Conservation (phyloP, 2,329 filamentous ascomycete species). For the Orbilia brochopaga region DNA sequence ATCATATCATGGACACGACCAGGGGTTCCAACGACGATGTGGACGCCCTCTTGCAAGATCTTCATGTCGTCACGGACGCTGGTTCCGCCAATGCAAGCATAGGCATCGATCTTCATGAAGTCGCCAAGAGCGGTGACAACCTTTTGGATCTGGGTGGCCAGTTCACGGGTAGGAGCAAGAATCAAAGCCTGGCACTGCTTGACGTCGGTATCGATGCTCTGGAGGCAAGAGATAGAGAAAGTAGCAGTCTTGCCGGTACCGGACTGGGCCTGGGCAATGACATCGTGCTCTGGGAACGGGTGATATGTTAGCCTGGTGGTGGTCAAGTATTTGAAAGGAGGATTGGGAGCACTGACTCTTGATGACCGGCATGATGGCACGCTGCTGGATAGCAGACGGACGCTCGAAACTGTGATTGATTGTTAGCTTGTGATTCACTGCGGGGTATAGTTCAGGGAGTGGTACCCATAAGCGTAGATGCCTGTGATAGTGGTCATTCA, state of each 20-base stretch:
- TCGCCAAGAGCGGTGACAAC: constrained; percentile 98
- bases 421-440: constrained; percentile 34
- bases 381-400: constrained; percentile 99
- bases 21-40: constrained; percentile 96
- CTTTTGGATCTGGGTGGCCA: constrained; percentile 99
- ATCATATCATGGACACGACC: constrained; percentile 99
- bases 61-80: constrained; percentile 99
- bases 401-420: constrained; percentile 79
- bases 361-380: constrained; percentile 99
- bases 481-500: constrained; percentile 60
- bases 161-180: constrained; percentile 95
- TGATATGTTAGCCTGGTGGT: not conserved
- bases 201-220: constrained; percentile 94
- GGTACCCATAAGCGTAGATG: constrained; percentile 86
- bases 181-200: constrained; percentile 99
- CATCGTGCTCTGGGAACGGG: constrained; percentile 76
- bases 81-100: constrained; percentile 98
- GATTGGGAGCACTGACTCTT: constrained; percentile 72
- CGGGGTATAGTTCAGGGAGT: not conserved
- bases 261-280: constrained; percentile 99
- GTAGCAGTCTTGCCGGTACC: constrained; percentile 99
- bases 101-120: constrained; percentile 99
- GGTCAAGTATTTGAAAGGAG: constrained; percentile 31
- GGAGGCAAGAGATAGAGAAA: constrained; percentile 98
- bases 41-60: constrained; percentile 91